Evolutionary conservation across 495 filamentous ascomycete genomes (phyloP).

Genomic region (Penicillium manginii): DNA sequence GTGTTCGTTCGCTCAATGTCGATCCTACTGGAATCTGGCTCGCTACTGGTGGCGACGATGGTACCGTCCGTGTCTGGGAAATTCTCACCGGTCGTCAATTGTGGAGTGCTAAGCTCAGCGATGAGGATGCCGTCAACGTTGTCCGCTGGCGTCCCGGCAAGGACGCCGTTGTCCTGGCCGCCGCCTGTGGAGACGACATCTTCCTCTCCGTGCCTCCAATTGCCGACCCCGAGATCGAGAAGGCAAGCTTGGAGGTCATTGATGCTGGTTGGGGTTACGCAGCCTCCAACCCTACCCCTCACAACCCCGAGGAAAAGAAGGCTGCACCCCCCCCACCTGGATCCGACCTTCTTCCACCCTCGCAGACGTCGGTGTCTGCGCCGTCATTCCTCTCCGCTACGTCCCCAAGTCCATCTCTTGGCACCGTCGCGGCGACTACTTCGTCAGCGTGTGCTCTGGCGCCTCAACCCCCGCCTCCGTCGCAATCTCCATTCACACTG

Average conservation of each 20-base stretch:
- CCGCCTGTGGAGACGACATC: conserved; percentile 80
- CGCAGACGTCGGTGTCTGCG: conserved; percentile 74
- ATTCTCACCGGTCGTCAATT: conserved; percentile 83
- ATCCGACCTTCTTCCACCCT: conserved; percentile 73
- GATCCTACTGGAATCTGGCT: conserved; percentile 78
- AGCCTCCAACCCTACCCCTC: conserved; percentile 64
- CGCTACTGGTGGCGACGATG: conserved; percentile 93
- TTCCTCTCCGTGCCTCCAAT: conserved; percentile 81
- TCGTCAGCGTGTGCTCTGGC: conserved; percentile 84
- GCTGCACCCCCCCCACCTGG: conserved; percentile 79
- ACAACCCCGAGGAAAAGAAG: conserved; percentile 68
- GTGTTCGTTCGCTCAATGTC: conserved; percentile 79
- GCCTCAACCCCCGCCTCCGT: conserved; percentile 63
- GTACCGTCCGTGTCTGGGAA: conserved; percentile 90
- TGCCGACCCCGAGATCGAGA: conserved; percentile 70
- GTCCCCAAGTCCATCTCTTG: conserved; percentile 88
- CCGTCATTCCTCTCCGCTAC: conserved; percentile 77
- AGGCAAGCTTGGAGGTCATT: conserved; percentile 72
- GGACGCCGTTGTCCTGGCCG: conserved; percentile 80
- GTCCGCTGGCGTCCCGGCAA: conserved; percentile 89
- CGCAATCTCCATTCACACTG: conserved; percentile 92
- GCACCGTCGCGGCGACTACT: conserved; percentile 94
- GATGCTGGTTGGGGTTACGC: conserved; percentile 92
- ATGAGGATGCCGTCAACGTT: conserved; percentile 80
- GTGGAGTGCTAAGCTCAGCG: conserved; percentile 79